Evolutionary conservation across 768 basidiomycete species (phyloP).

Genomic region (Cystobasidium tubakii): DNA sequence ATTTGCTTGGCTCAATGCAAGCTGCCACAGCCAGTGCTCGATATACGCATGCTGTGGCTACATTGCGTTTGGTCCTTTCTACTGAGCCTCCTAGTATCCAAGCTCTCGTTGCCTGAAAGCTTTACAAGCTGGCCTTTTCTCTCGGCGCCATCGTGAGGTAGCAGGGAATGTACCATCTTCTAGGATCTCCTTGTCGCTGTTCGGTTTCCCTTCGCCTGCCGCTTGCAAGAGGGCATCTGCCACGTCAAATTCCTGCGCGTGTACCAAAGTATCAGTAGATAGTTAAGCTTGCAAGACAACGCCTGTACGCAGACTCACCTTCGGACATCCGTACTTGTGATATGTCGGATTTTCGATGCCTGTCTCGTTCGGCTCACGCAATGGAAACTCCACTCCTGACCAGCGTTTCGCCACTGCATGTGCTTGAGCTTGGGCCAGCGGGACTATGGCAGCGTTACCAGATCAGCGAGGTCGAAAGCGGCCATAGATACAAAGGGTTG

Average conservation of each 20-base stretch:
- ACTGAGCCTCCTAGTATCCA: constrained; percentile 24
- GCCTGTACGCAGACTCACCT: background rate
- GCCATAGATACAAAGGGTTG: background rate
- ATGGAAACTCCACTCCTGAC: background rate
- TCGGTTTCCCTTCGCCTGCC: constrained; percentile 16
- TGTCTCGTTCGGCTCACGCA: background rate
- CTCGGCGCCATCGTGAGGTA: constrained; percentile 17
- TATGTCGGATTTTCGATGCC: constrained; percentile 5
- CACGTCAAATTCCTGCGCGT: constrained; percentile 24
- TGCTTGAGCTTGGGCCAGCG: constrained; percentile 31
- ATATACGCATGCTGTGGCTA: no score
- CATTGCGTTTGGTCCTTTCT: no score
- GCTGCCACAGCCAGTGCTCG: no score
- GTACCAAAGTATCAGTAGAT: background rate
- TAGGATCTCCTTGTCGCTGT: background rate
- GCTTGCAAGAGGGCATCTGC: constrained; percentile 23
- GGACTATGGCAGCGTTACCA: background rate
- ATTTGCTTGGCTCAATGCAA: no score
- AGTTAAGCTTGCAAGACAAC: background rate
- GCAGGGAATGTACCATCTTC: constrained; percentile 27
- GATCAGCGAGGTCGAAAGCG: background rate
- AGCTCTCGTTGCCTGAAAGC: background rate
- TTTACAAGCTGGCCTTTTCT: constrained; percentile 16
- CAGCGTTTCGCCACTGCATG: constrained; percentile 32
- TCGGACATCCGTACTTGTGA: constrained; percentile 25